Conservation (phyloP, 768 basidiomycete species). For the Tricholomella constricta region DNA sequence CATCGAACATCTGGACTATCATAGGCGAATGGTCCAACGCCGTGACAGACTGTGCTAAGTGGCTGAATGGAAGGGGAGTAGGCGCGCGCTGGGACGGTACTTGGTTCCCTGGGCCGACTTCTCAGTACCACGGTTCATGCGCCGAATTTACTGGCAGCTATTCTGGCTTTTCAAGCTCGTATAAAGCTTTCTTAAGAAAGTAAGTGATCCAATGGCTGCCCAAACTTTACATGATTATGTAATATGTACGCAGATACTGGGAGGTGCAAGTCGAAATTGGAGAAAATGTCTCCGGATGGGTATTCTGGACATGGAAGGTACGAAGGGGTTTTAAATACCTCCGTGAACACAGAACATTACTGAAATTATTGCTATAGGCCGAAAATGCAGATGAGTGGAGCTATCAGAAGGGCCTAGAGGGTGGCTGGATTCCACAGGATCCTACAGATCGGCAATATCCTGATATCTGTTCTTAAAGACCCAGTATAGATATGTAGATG, state of each 20-base stretch:
- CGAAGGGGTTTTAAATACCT: constrained; percentile 17
- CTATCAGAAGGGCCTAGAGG: constrained; percentile 70
- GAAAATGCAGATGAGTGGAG: constrained; percentile 78
- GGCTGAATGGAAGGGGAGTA: constrained; percentile 76
- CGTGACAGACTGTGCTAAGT: constrained; percentile 72
- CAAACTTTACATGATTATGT: not conserved
- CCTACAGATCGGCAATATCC: constrained; percentile 68
- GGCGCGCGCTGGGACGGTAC: constrained; percentile 74
- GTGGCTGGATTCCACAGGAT: constrained; percentile 77
- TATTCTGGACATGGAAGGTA: constrained; percentile 82
- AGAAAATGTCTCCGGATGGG: constrained; percentile 72
- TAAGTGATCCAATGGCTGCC: constrained; percentile 30
- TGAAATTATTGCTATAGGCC: too few species aligned
- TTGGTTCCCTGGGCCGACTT: constrained; percentile 39
- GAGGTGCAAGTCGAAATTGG: constrained; percentile 79
- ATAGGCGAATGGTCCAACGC: constrained; percentile 82
- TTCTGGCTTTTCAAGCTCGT: constrained; percentile 57
- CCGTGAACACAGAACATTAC: too few species aligned
- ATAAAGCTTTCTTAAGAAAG: constrained; percentile 64
- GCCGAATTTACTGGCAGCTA: constrained; percentile 61
- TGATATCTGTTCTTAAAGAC: constrained; percentile 50
- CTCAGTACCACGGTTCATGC: constrained; percentile 61
- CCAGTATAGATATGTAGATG: not conserved
- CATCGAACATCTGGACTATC: constrained; percentile 68
- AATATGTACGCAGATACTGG: constrained; percentile 56